Base-by-base conservation (phyloP, 179 eudicot species). In the Beta macrorhiza region DNA sequence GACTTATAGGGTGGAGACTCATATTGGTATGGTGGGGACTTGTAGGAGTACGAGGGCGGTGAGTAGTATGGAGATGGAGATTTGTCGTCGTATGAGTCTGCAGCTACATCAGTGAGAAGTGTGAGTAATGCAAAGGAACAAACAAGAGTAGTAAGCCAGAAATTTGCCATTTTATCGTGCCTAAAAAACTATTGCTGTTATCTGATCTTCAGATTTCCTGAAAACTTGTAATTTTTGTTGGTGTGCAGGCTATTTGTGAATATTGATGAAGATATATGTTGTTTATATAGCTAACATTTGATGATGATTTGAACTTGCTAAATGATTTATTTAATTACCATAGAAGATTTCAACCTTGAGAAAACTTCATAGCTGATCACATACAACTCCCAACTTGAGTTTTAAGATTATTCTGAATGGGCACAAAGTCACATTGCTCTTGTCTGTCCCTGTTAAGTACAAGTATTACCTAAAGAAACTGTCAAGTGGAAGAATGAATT, bases 41-140 rank as follows among this genome's bases (percentile, higher is more conserved):
- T 12, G 42, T 37, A 67, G 19, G 20, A 16, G 53, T 44, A 70
- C 12, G 58, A 14, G 7, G 15, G 16, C 2, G 13, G 19, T 0
- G 72, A 32, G 8, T 67, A 32, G 15, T 67, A 67, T 0, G 12
- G 5, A 0, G 17, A 13, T 2, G 47, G 67, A 12, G 37, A 0
- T 6, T 20, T 63, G 67, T 63, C 8, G 32, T 20, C 37, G 37
- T 63, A 63, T 20, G 32, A 63, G 57, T 47, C 32, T 71, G 73
- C 73, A 44, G 25, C 22, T 49, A 71, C 75, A 71, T 4, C 5
- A 49, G 15, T 71, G 32, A 71, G 57, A 4, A 71, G 55, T 19
- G 75, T 56, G 29, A 47, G 32, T 10, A 71, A 44, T 71, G 75
- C 75, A n/a, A 49, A 71, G 7, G 75, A 57, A 71, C 75, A 71